Evolutionary conservation across 2,329 filamentous ascomycete genomes (phyloP).

Genomic region (Lecanosticta acicola): DNA sequence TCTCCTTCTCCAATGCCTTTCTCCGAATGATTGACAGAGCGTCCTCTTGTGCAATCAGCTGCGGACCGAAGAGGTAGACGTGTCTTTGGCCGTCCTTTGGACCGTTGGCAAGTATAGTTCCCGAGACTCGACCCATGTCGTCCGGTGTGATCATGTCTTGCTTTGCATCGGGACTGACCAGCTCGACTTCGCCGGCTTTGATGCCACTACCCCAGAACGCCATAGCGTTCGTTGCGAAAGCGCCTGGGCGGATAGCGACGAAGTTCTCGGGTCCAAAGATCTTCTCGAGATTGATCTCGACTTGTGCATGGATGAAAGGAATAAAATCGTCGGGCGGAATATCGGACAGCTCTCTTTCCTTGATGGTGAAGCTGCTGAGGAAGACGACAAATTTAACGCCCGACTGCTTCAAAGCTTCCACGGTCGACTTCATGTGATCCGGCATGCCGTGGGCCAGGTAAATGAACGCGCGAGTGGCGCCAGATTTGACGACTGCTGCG

Average conservation of each 20-base stretch:
- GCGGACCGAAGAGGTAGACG: slow-evolving; percentile 37
- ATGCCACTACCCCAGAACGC: slow-evolving; percentile 28
- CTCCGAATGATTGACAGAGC: slow-evolving; percentile 28
- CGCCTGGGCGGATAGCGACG: slow-evolving; percentile 40
- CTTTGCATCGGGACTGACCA: slow-evolving; percentile 28
- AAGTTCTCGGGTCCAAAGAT: slow-evolving; percentile 37
- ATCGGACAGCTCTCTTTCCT: slow-evolving; percentile 15
- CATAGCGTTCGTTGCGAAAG: slow-evolving; percentile 42
- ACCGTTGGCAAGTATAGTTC: slow-evolving; percentile 36
- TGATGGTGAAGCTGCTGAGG: slow-evolving; percentile 39
- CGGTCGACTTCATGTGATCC: slow-evolving; percentile 39
- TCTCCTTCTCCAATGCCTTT: slow-evolving; percentile 29
- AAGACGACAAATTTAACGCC: slow-evolving; percentile 45
- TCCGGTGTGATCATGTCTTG: slow-evolving; percentile 40
- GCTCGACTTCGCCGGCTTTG: slow-evolving; percentile 29
- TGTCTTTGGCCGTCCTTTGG: slow-evolving; percentile 20
- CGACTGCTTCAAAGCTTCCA: slow-evolving; percentile 41
- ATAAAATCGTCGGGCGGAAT: slow-evolving; percentile 34
- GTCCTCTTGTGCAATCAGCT: slow-evolving; percentile 32
- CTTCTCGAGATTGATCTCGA: slow-evolving; percentile 41
- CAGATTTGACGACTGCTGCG: slow-evolving; percentile 38
- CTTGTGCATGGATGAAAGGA: slow-evolving; percentile 39
- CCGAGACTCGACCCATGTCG: slow-evolving; percentile 45
- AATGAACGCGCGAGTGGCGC: slow-evolving; percentile 46
- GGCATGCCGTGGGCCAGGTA: slow-evolving; percentile 35